phyloP scores from a whole-genome alignment of 139 green algal species.

The Coelastrella sp. region DNA sequence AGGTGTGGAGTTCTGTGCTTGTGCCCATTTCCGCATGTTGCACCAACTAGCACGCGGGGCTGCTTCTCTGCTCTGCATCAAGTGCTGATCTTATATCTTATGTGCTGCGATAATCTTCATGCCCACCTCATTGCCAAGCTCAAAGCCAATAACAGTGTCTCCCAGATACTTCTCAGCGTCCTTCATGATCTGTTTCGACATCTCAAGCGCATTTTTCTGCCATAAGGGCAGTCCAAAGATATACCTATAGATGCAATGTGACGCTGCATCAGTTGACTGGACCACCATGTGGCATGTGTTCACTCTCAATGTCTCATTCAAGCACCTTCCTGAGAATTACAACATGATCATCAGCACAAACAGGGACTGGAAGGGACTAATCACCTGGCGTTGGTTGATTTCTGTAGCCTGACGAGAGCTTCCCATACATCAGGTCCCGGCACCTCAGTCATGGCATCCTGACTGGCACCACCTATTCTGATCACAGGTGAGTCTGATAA shows the following conservation, averaged over 20 bases:
- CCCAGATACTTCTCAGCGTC: not conserved
- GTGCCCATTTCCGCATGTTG: too few relatives aligned
- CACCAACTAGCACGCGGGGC: too few relatives aligned
- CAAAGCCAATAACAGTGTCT: conserved; percentile 34
- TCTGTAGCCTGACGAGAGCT: conserved; percentile 23
- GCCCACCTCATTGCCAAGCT: conserved; percentile 49
- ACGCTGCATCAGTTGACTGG: too few relatives aligned
- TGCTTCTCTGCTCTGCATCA: too few relatives aligned
- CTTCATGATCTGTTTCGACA: conserved; percentile 21
- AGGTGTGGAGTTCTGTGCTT: too few relatives aligned
- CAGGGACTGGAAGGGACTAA: too few relatives aligned
- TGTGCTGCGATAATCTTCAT: too few relatives aligned
- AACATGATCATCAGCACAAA: too few relatives aligned
- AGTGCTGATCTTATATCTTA: too few relatives aligned
- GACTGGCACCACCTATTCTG: conserved; percentile 40
- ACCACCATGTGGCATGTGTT: too few relatives aligned
- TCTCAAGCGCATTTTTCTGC: conserved; percentile 19
- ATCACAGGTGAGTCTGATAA: conserved; percentile 26
- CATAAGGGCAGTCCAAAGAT: conserved; percentile 41
- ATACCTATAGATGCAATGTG: conserved; percentile 24
- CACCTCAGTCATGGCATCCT: conserved; percentile 44
- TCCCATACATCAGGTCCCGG: conserved; percentile 29
- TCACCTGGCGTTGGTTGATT: conserved; percentile 35
- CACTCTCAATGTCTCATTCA: too few relatives aligned
- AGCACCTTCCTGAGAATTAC: too few relatives aligned